Conservation (phyloP, 768 basidiomycete species). For the Mycena alexandri region DNA sequence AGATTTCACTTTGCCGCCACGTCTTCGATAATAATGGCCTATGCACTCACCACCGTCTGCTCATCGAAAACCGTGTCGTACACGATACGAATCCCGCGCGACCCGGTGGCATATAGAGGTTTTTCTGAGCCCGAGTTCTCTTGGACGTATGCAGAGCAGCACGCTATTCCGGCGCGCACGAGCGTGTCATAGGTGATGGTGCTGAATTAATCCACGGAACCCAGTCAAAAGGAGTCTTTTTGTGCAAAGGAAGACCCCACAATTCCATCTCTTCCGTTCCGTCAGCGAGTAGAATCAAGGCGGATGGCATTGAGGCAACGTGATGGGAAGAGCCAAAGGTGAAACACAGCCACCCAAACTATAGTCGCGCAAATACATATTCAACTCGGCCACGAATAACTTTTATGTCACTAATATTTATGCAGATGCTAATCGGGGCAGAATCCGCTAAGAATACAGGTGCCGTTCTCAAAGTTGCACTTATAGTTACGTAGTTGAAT, state of each 20-base stretch:
- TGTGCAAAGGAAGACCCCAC: constrained; percentile 53
- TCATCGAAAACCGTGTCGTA: constrained; percentile 70
- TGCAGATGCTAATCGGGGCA: no score
- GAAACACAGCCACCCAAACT: no score
- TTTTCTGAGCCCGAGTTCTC: constrained; percentile 35
- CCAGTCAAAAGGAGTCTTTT: not conserved
- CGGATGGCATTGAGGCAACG: constrained; percentile 58
- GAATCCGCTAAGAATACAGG: no score
- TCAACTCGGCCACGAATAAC: no score
- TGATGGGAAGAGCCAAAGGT: no score
- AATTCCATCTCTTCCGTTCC: constrained; percentile 94
- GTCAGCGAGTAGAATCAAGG: constrained; percentile 80
- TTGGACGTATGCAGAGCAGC: constrained; percentile 73
- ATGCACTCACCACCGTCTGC: constrained; percentile 56
- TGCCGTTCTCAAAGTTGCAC: no score
- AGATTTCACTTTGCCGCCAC: no score
- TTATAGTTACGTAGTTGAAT: no score
- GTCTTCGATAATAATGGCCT: not conserved
- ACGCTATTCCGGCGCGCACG: constrained; percentile 77
- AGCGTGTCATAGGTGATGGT: constrained; percentile 88
- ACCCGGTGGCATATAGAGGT: constrained; percentile 70
- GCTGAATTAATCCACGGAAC: constrained; percentile 49
- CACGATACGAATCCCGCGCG: constrained; percentile 79
- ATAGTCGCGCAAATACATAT: no score
- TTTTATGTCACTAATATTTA: no score